Percentiles rank a stretch among this genome's conserved stretches.
Conservation (phyloP, 139 green algal genomes). For the Spirogloea muscicola region DNA sequence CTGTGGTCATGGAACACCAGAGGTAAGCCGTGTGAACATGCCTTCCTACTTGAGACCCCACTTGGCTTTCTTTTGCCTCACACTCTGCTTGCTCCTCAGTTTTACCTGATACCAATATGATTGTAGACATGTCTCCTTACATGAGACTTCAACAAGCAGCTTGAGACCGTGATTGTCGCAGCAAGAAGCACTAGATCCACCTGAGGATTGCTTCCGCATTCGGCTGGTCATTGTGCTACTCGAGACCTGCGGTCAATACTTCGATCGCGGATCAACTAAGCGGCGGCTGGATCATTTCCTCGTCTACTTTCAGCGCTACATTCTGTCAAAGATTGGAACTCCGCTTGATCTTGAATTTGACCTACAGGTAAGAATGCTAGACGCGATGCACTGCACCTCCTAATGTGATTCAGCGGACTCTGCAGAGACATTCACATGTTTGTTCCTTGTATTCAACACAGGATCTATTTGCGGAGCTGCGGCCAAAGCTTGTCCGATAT, state of each 20-base stretch:
- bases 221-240: constrained; percentile 75
- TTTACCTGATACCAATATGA: neutral
- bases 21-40: constrained; percentile 16
- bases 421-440: neutral
- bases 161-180: constrained; percentile 1
- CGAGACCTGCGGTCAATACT: constrained; percentile 81
- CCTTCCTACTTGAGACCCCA: constrained; percentile 43
- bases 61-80: constrained; percentile 5
- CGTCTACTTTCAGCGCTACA: constrained; percentile 84
- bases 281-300: constrained; percentile 82
- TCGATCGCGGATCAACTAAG: constrained; percentile 62
- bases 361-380: constrained; percentile 62
- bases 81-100: constrained; percentile 1
- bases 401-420: no score
- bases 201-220: constrained; percentile 61
- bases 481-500: constrained; percentile 59
- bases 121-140: neutral
- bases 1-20: constrained; percentile 59
- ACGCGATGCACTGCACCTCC: no score
- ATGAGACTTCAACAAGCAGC: neutral
- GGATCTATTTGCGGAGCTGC: constrained; percentile 74
- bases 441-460: no score
- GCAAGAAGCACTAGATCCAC: constrained; percentile 55
- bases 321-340: constrained; percentile 72
- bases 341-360: constrained; percentile 90